Base-by-base conservation (phyloP, 2,329 filamentous ascomycete genomes). In the Helicocarpus griseus region DNA sequence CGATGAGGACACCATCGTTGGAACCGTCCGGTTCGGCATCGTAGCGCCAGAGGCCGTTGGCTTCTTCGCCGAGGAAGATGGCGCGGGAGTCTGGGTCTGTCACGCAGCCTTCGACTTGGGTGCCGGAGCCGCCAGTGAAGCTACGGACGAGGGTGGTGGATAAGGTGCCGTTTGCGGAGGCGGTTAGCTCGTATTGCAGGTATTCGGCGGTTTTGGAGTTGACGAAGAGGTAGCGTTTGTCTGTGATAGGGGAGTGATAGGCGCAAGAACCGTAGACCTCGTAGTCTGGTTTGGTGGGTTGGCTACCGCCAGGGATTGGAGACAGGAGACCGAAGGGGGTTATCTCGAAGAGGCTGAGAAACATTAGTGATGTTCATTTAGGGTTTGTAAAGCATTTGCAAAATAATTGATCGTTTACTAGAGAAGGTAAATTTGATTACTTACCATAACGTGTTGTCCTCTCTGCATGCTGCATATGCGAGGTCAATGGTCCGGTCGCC, bases 31-130 rank as follows among this genome's bases (percentile, higher is more conserved):
- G 76, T 57, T 80, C 76, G 0, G 75, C 76, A 5, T 66, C 71
- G 47, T 78, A 78, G 3, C 74, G 65, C 76, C 77, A 79, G 0
- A 79, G 68, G 0, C 73, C 77, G 5, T 68, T 71, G 0, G 73
- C 73, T 48, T 79, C 77, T 57, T 79, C 77, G 31, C 77, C 75
- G 4, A 79, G 64, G 54, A 79, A 71, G 2, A 79, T 56, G 62
- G 69, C 75, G 4, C 73, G 73, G 51, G 77, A 75, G 13, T 70
- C 70, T 21, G 79, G 74, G 50, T 79, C 77, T 0, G 70, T 61
- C 0, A 79, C 77, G 47, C 77, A 79, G 3, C 77, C 77, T 59
- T 79, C 77, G 1, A 77, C 75, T 54, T 80, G 76, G 2, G 75
- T 74, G 2, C 76, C 75, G 2, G 71, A 72, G 2, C 77, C 77